Percentiles rank a stretch among this genome's conserved stretches.
Evolutionary conservation across 1,284 basidiomycete species (phyloP).

Genomic region (Testicularia cyperi): DNA sequence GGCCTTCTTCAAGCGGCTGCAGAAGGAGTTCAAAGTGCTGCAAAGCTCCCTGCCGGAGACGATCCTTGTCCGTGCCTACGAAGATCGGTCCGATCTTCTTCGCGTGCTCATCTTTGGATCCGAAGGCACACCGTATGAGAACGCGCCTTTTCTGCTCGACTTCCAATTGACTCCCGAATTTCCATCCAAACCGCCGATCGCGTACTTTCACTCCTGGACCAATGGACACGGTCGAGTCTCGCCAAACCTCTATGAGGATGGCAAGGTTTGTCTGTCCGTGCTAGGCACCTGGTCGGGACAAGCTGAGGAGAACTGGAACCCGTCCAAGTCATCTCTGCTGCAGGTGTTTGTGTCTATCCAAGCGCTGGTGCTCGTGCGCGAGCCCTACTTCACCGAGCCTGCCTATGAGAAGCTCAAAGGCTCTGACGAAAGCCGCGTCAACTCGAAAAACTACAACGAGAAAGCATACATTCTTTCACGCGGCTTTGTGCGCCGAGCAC

Average conservation of each 20-base stretch:
- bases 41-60: slow-evolving; percentile 67
- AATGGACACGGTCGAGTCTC: slow-evolving; percentile 78
- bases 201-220: slow-evolving; percentile 90
- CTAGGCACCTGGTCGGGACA: slow-evolving; percentile 83
- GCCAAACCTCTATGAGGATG: slow-evolving; percentile 88
- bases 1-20: slow-evolving; percentile 72
- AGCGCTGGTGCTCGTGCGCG: slow-evolving; percentile 84
- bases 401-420: slow-evolving; percentile 58
- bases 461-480: slow-evolving; percentile 88
- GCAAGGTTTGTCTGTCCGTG: slow-evolving; percentile 89
- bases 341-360: slow-evolving; percentile 93
- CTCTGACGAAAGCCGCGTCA: slow-evolving; percentile 82
- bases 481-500: slow-evolving; percentile 79
- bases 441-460: slow-evolving; percentile 74
- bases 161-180: slow-evolving; percentile 77
- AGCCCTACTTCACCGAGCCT: slow-evolving; percentile 67
- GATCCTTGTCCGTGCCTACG: slow-evolving; percentile 64
- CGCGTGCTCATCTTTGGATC: slow-evolving; percentile 88
- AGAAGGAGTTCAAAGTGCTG: slow-evolving; percentile 80
- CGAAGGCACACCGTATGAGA: slow-evolving; percentile 80
- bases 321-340: slow-evolving; percentile 73
- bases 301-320: slow-evolving; percentile 63
- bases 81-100: slow-evolving; percentile 79
- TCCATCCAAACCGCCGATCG: slow-evolving; percentile 80
- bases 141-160: slow-evolving; percentile 91